Conservation (phyloP, 2,329 filamentous ascomycete species). For the Paracoccidioides lutzii region DNA sequence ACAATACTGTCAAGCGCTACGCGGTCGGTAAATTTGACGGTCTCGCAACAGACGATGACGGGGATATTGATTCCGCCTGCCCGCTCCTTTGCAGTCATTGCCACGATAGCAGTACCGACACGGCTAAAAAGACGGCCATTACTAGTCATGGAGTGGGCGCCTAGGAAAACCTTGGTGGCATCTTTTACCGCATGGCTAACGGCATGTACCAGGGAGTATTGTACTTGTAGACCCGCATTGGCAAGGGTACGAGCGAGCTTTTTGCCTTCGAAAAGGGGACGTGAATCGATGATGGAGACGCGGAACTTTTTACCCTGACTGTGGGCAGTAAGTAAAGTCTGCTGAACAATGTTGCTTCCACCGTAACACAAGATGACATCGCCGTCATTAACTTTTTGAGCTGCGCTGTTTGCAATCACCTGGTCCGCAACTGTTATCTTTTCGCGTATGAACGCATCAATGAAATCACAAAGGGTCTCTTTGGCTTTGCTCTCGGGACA, state of each 20-base stretch:
- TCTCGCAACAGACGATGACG: constrained; percentile 84
- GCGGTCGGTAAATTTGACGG: constrained; percentile 84
- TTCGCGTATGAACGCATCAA: constrained; percentile 83
- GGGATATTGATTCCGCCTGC: constrained; percentile 50
- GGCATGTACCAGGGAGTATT: constrained; percentile 70
- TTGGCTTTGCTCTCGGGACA: constrained; percentile 73
- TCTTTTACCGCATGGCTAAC: constrained; percentile 60
- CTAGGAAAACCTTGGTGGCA: constrained; percentile 64
- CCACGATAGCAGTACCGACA: constrained; percentile 74
- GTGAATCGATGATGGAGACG: constrained; percentile 71
- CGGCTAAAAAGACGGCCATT: constrained; percentile 85
- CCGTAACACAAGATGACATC: constrained; percentile 81
- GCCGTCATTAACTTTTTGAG: constrained; percentile 61
- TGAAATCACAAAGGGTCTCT: constrained; percentile 59
- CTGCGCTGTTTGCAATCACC: constrained; percentile 66
- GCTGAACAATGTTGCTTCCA: constrained; percentile 73
- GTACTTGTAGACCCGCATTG: constrained; percentile 58
- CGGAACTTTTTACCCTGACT: constrained; percentile 59
- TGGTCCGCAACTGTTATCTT: constrained; percentile 77
- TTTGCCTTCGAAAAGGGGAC: constrained; percentile 57
- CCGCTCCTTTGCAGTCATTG: constrained; percentile 61
- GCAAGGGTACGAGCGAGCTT: constrained; percentile 59
- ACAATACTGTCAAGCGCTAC: constrained; percentile 87
- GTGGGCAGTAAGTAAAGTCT: constrained; percentile 62
- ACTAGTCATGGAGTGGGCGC: constrained; percentile 87